A percentile compares a stretch with the other conserved stretches of the same genome.
These are phyloP conservation scores for Athelia sp. DNA, from an alignment of 1,284 basidiomycete species.

Conservation along the genomic window DNA sequence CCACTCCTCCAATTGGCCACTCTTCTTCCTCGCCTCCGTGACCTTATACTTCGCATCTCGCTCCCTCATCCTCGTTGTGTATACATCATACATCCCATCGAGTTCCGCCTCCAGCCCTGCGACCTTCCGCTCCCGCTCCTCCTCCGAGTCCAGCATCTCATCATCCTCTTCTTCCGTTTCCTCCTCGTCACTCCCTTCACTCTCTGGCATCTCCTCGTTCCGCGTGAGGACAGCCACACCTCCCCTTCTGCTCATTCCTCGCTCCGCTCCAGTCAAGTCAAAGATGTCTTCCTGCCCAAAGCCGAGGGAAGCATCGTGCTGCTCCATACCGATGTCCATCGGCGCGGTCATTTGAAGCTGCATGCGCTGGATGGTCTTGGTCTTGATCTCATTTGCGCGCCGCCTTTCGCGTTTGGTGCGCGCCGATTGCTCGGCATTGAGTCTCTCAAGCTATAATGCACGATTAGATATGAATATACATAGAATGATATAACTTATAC, in stretches of 20 bases:
- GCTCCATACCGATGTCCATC: slow-evolving; percentile 91
- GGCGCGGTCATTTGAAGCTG: slow-evolving; percentile 98
- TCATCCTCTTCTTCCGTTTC: slow-evolving; percentile 40
- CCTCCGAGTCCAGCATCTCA: slow-evolving; percentile 58
- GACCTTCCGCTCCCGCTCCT: slow-evolving; percentile 65
- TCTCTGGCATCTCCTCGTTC: slow-evolving; percentile 42
- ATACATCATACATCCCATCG: slow-evolving; percentile 87
- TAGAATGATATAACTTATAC: slow-evolving; percentile 19
- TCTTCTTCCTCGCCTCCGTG: slow-evolving; percentile 76
- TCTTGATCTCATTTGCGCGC: slow-evolving; percentile 85
- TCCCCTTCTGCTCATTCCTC: slow-evolving; percentile 37
- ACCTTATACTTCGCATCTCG: slow-evolving; percentile 90
- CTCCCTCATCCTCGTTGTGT: slow-evolving; percentile 79
- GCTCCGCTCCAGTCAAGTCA: slow-evolving; percentile 69
- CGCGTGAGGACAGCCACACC: slow-evolving; percentile 41
- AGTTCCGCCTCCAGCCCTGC: slow-evolving; percentile 78
- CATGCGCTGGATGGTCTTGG: slow-evolving; percentile 88
- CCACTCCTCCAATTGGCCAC: slow-evolving; percentile 76
- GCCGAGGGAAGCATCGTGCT: slow-evolving; percentile 66
- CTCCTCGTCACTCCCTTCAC: slow-evolving; percentile 24
- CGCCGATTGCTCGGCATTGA: slow-evolving; percentile 75
- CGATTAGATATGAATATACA: not conserved
- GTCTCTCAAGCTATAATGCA: slow-evolving; percentile 65
- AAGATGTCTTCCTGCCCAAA: slow-evolving; percentile 82
- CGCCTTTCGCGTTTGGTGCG: slow-evolving; percentile 82